Conservation (phyloP, 208 protist species). For the Novymonas esmeraldas region DNA sequence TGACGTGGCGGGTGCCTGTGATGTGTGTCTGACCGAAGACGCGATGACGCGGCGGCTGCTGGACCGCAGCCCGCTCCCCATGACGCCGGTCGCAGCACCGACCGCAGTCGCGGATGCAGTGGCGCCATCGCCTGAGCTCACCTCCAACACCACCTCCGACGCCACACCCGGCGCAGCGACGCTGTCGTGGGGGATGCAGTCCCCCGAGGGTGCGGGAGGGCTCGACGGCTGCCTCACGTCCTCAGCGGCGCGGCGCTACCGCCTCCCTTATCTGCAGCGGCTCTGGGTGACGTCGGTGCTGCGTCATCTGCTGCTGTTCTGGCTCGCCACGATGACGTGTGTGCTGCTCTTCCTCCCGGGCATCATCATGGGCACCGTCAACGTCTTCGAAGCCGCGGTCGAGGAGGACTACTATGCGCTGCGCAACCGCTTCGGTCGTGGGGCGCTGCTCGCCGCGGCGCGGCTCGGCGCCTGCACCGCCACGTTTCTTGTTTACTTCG, state of each 20-base stretch:
- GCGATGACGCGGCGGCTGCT: constrained; percentile 13
- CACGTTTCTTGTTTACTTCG: constrained; percentile 13
- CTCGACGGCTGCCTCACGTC: not conserved
- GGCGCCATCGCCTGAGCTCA: no score
- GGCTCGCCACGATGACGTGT: constrained; percentile 27
- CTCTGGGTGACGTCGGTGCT: constrained; percentile 50
- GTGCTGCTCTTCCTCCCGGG: constrained; percentile 34
- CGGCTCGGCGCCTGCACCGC: constrained; percentile 15
- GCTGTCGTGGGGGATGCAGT: not conserved
- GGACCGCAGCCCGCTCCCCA: constrained; percentile 3
- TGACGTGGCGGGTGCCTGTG: constrained; percentile 10
- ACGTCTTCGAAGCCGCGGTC: constrained; percentile 37
- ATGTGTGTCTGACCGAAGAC: constrained; percentile 14
- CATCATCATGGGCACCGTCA: constrained; percentile 31
- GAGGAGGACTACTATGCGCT: constrained; percentile 30
- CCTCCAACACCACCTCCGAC: not conserved
- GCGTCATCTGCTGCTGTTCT: constrained; percentile 45
- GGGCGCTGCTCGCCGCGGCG: constrained; percentile 30
- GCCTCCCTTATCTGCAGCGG: constrained; percentile 40
- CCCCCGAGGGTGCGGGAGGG: not conserved
- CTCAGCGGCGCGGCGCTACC: constrained; percentile 19
- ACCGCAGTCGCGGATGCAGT: not conserved
- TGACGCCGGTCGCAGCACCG: not conserved
- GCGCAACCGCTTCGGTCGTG: constrained; percentile 38
- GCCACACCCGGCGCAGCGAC: not conserved